phyloP scores from a whole-genome alignment of 179 eudicot species.

The Silene noctiflora region DNA sequence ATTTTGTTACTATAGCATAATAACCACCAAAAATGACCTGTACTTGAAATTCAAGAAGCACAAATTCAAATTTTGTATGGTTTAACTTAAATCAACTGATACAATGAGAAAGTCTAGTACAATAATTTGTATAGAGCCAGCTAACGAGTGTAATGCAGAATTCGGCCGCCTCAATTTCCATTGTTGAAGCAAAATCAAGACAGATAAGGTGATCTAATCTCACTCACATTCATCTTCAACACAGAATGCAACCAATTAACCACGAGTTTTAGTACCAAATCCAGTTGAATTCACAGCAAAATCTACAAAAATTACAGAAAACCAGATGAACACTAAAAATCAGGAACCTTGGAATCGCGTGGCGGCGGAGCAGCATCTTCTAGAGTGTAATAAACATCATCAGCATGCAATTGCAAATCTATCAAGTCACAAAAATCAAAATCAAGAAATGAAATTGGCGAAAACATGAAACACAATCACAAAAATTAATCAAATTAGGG shows the following conservation, averaged over 20 bases:
- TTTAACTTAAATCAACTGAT: not conserved
- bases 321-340: not conserved
- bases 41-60: not conserved
- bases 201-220: not conserved
- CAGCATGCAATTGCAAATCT: constrained; percentile 96
- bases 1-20: no score
- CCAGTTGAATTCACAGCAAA: not conserved
- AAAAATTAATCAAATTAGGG: constrained; percentile 14
- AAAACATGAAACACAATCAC: not conserved
- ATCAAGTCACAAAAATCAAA: not conserved
- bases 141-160: not conserved
- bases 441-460: not conserved
- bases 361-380: constrained; percentile 29
- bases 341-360: constrained; percentile 23
- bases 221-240: not conserved
- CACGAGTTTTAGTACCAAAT: not conserved
- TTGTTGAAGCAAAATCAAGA: not conserved
- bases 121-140: not conserved
- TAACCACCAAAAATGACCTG: no score
- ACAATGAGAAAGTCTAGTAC: not conserved
- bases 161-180: not conserved
- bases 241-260: not conserved
- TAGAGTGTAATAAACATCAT: constrained; percentile 84
- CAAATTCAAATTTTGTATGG: not conserved
- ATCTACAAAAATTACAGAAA: not conserved